Conservation (phyloP, 2,329 filamentous ascomycete genomes). For the Colletotrichum limetticola region DNA sequence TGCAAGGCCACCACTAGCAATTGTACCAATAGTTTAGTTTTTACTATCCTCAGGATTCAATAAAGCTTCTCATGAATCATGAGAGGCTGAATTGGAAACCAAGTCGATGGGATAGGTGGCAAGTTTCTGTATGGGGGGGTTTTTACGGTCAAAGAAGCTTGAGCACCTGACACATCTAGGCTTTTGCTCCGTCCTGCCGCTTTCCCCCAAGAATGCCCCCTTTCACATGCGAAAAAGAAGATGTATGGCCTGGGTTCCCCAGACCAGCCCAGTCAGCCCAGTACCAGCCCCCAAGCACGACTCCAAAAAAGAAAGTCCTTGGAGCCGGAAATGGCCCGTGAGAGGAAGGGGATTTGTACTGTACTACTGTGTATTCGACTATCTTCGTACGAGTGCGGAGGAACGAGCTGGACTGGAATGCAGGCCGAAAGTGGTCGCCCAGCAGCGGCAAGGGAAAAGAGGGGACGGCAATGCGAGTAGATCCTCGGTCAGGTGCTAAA, state of each 20-base stretch:
- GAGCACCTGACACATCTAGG: conserved; percentile 8
- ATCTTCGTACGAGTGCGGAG: background rate
- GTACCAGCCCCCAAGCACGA: background rate
- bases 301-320: background rate
- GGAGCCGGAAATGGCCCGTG: background rate
- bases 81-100: conserved; percentile 22
- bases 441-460: conserved; percentile 18
- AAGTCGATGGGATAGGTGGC: conserved; percentile 16
- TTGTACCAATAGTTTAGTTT: background rate
- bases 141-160: background rate
- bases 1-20: background rate
- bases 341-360: background rate
- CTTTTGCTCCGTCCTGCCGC: background rate
- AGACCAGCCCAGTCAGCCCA: background rate
- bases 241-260: background rate
- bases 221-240: conserved; percentile 27
- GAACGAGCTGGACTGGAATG: background rate
- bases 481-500: conserved; percentile 34
- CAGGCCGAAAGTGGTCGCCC: conserved; percentile 16
- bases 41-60: background rate
- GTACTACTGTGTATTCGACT: background rate
- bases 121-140: background rate
- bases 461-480: conserved; percentile 29
- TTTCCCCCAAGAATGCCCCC: conserved; percentile 5
- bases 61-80: conserved; percentile 31